A percentile compares a stretch with the other conserved stretches of the same genome.
phyloP scores from a whole-genome alignment of 306 rosid species.

The Canavalia gladiata region DNA sequence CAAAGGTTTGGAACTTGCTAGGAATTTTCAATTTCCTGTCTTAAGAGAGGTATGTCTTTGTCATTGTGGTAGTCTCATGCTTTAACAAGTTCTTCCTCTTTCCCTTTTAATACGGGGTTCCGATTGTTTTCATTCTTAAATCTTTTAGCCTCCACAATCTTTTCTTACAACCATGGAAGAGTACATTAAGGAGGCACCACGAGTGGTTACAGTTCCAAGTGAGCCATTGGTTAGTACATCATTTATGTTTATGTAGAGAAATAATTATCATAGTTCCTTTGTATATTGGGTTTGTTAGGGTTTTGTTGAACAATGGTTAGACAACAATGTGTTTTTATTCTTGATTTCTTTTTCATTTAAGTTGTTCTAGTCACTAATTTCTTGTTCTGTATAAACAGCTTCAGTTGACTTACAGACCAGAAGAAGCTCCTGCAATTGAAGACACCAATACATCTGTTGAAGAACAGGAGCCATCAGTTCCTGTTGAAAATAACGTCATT shows the following conservation, averaged over 20 bases:
- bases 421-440: conserved; percentile 68
- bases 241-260: conserved; percentile 9
- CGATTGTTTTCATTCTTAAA: conserved; percentile 38
- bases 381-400: conserved; percentile 71
- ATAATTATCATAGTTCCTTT: neutral
- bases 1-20: conserved; percentile 95
- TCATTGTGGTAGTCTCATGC: conserved; percentile 14
- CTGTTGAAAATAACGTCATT: conserved; percentile 58
- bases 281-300: conserved; percentile 20
- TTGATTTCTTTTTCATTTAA: conserved; percentile 29
- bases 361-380: conserved; percentile 24
- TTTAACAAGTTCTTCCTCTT: conserved; percentile 32
- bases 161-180: conserved; percentile 97
- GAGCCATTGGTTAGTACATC: conserved; percentile 86
- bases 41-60: conserved; percentile 78
- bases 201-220: conserved; percentile 77
- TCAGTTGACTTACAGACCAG: conserved; percentile 90
- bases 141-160: conserved; percentile 92
- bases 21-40: conserved; percentile 97
- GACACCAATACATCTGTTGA: conserved; percentile 66
- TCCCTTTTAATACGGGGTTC: conserved; percentile 19
- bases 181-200: conserved; percentile 94
- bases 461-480: conserved; percentile 66
- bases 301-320: neutral
- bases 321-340: conserved; percentile 21